Evolutionary conservation across 169 alveolate genomes (phyloP).

Genomic region (Cryptosporidium ubiquitum): DNA sequence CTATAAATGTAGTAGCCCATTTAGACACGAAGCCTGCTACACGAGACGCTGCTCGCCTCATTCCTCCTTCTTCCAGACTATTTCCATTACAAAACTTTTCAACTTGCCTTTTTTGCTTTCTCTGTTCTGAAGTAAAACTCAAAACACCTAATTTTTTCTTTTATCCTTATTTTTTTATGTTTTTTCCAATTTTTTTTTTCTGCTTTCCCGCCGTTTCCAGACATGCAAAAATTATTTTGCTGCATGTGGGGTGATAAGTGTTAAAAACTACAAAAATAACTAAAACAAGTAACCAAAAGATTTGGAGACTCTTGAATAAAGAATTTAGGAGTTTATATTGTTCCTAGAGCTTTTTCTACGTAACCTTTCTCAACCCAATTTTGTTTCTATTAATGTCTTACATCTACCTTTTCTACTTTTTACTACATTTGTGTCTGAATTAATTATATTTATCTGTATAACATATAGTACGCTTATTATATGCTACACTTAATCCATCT

Average conservation of each 20-base stretch:
- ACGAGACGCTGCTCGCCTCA: slow-evolving; percentile 75
- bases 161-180: background rate
- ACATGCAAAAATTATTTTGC: slow-evolving; percentile 59
- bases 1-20: slow-evolving; percentile 74
- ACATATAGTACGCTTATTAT: too few relatives aligned
- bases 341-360: background rate
- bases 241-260: slow-evolving; percentile 63
- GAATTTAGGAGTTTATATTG: background rate
- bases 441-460: too few relatives aligned
- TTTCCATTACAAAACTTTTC: background rate
- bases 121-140: background rate
- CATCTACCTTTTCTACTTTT: background rate
- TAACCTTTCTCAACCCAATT: background rate
- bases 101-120: background rate
- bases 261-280: background rate
- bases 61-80: background rate
- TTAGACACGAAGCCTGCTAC: slow-evolving; percentile 68
- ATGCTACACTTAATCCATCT: background rate
- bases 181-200: background rate
- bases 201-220: slow-evolving; percentile 32
- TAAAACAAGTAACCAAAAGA: background rate
- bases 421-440: background rate
- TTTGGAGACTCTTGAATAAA: background rate
- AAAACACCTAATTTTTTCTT: background rate
- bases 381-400: background rate